These are phyloP conservation scores for Microstegium vimineum DNA, from an alignment of 176 grass and related monocot species.

Conservation along the genomic window DNA sequence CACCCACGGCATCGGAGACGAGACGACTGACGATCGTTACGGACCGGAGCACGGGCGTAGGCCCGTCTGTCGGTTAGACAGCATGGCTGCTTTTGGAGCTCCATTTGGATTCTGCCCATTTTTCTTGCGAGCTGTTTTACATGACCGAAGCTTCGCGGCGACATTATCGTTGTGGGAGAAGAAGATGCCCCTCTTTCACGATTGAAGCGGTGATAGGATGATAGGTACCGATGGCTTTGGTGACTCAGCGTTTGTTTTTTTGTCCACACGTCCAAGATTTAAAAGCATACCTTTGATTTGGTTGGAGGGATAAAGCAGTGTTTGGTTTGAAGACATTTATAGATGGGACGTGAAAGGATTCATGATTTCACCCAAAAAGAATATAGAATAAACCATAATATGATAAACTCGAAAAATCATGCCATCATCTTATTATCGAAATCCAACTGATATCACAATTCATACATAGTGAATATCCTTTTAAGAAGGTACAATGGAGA, in stretches of 20 bases:
- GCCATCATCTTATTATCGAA: too few species aligned
- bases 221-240: background rate
- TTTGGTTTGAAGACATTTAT: too few species aligned
- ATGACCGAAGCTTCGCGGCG: background rate
- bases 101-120: background rate
- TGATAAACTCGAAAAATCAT: too few species aligned
- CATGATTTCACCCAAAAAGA: too few species aligned
- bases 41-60: background rate
- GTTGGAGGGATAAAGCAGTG: too few species aligned
- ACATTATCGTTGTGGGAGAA: background rate
- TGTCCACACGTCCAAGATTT: background rate
- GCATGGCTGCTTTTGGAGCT: background rate
- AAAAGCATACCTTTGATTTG: too few species aligned
- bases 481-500: too few species aligned
- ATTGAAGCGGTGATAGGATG: background rate
- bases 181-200: background rate
- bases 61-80: background rate
- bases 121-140: background rate
- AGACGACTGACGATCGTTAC: background rate
- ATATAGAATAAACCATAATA: too few species aligned
- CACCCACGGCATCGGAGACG: constrained; percentile 28
- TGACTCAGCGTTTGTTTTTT: background rate
- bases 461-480: too few species aligned
- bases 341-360: too few species aligned
- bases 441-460: too few species aligned